Evolutionary conservation across 2,329 filamentous ascomycete species (phyloP).

Genomic region (Hirsutella rhossiliensis): DNA sequence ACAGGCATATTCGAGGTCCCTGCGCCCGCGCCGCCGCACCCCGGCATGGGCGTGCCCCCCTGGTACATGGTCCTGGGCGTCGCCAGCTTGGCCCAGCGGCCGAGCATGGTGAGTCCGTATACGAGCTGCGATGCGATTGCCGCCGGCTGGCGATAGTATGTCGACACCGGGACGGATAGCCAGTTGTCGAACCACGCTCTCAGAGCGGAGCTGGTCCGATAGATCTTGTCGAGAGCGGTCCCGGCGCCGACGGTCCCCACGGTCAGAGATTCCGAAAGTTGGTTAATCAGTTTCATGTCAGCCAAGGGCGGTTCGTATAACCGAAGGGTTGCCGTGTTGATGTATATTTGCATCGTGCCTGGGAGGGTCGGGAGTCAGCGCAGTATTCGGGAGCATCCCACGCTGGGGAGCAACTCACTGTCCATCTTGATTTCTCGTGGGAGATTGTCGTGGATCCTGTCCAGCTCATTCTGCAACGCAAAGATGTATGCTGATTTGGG

Average conservation of each 20-base stretch:
- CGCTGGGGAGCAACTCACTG: slow-evolving; percentile 16
- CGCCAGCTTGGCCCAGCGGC: slow-evolving; percentile 36
- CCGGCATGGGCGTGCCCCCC: slow-evolving; percentile 12
- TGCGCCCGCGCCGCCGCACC: slow-evolving; percentile 9
- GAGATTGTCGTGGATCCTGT: slow-evolving; percentile 24
- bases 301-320: slow-evolving; percentile 35
- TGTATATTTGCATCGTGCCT: slow-evolving; percentile 27
- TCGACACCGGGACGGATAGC: slow-evolving; percentile 27
- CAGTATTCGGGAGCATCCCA: not conserved
- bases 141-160: slow-evolving; percentile 34
- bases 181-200: slow-evolving; percentile 37
- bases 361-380: not conserved
- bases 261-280: slow-evolving; percentile 30
- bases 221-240: slow-evolving; percentile 36
- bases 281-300: slow-evolving; percentile 26
- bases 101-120: slow-evolving; percentile 37
- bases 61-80: slow-evolving; percentile 20
- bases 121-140: slow-evolving; percentile 32
- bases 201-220: slow-evolving; percentile 33
- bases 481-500: slow-evolving; percentile 32
- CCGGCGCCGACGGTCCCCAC: slow-evolving; percentile 22
- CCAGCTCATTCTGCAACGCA: slow-evolving; percentile 32
- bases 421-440: slow-evolving; percentile 23
- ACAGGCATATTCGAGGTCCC: slow-evolving; percentile 3
- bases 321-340: slow-evolving; percentile 28